phyloP scores from a whole-genome alignment of 176 grass and related monocot species.

The Pontederia crassipes region DNA sequence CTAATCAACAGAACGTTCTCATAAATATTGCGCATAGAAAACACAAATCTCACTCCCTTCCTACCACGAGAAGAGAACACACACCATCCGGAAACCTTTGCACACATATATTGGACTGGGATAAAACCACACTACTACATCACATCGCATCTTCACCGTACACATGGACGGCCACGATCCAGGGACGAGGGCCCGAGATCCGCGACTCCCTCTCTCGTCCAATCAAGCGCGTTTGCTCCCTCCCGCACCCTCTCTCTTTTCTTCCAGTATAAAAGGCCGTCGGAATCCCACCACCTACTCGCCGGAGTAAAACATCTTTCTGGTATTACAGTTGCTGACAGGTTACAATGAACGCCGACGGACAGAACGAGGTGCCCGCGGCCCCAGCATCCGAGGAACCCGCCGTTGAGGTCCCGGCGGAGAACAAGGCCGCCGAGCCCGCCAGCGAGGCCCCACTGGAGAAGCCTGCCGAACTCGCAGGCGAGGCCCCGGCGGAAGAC shows the following conservation, averaged over 20 bases:
- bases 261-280: not conserved
- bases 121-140: no score
- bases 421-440: no score
- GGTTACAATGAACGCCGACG: not conserved
- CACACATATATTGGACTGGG: no score
- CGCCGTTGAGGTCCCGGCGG: not conserved
- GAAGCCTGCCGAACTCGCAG: no score
- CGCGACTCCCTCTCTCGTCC: not conserved
- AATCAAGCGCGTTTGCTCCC: not conserved
- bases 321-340: no score
- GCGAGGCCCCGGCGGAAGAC: not conserved
- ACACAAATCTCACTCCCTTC: no score
- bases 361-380: not conserved
- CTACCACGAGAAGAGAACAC: no score
- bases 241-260: not conserved
- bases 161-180: slow-evolving; percentile 3
- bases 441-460: no score
- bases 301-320: not conserved
- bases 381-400: not conserved
- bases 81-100: no score
- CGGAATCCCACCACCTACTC: not conserved
- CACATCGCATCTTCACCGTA: not conserved
- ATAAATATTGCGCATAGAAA: no score
- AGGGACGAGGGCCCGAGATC: not conserved
- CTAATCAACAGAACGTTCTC: no score